phyloP scores from a whole-genome alignment of 805 yeast genomes.

The Aciculoconidium aculeatum region DNA sequence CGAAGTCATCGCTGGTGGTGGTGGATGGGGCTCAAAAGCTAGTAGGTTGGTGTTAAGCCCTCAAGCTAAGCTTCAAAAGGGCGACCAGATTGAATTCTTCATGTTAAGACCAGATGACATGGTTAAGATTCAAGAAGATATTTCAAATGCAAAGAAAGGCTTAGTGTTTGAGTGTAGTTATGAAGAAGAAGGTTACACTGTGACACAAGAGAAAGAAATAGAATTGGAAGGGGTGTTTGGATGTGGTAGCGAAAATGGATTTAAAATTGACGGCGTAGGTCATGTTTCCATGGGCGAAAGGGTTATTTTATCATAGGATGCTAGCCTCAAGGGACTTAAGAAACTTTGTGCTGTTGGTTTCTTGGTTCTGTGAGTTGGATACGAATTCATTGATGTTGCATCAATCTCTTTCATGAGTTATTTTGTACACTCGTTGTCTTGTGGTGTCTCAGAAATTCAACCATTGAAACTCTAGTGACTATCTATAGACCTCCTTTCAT shows the following conservation, averaged over 20 bases:
- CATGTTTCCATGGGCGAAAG: conserved; percentile 26
- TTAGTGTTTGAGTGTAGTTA: conserved; percentile 26
- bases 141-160: not conserved
- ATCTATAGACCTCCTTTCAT: too few relatives aligned
- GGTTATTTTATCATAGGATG: too few relatives aligned
- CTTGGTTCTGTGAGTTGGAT: too few relatives aligned
- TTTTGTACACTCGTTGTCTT: too few relatives aligned
- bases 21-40: conserved; percentile 70
- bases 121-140: conserved; percentile 6
- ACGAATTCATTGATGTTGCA: too few relatives aligned
- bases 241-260: conserved; percentile 29
- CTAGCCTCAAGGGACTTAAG: too few relatives aligned
- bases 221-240: conserved; percentile 18
- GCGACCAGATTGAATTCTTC: conserved; percentile 43
- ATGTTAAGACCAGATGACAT: conserved; percentile 37
- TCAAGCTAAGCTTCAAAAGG: conserved; percentile 39
- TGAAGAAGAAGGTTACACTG: conserved; percentile 22
- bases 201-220: conserved; percentile 5
- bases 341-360: too few relatives aligned
- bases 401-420: too few relatives aligned
- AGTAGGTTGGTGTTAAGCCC: conserved; percentile 63
- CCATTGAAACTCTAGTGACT: too few relatives aligned
- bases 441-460: too few relatives aligned
- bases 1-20: conserved; percentile 68
- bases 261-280: conserved; percentile 18